Conservation (phyloP, 2,329 filamentous ascomycete genomes). For the Teratosphaeria gauchensis region DNA sequence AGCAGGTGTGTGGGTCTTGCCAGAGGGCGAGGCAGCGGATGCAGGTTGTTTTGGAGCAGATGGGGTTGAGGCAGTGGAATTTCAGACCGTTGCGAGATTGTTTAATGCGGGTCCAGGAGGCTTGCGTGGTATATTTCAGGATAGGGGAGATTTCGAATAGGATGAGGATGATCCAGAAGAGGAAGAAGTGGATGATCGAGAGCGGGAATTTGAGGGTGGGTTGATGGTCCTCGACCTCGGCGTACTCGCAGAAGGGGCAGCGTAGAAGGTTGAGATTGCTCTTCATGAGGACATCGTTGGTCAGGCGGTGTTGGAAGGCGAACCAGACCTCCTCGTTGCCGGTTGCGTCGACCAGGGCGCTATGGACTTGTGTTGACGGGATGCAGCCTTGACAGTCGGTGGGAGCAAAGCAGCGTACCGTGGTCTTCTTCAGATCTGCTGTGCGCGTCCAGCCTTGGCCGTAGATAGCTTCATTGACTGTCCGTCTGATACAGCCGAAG, state of each 20-base stretch:
- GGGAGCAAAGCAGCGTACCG: slow-evolving; percentile 74
- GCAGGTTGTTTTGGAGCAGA: slow-evolving; percentile 65
- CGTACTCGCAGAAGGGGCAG: slow-evolving; percentile 87
- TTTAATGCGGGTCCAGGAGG: slow-evolving; percentile 51
- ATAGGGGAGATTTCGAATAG: slow-evolving; percentile 6
- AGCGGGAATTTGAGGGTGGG: slow-evolving; percentile 15
- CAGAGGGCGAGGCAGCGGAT: slow-evolving; percentile 73
- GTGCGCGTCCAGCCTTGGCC: slow-evolving; percentile 84
- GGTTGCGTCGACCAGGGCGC: slow-evolving; percentile 60
- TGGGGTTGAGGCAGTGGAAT: slow-evolving; percentile 64
- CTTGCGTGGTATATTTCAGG: slow-evolving; percentile 10
- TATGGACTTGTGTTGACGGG: slow-evolving; percentile 56
- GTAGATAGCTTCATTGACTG: slow-evolving; percentile 79
- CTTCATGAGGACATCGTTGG: slow-evolving; percentile 64
- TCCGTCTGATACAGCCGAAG: slow-evolving; percentile 71
- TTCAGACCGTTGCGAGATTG: slow-evolving; percentile 62
- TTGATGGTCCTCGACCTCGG: slow-evolving; percentile 59
- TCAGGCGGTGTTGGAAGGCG: slow-evolving; percentile 69
- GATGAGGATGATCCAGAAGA: slow-evolving; percentile 32
- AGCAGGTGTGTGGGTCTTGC: slow-evolving; percentile 82
- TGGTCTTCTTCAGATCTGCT: slow-evolving; percentile 62
- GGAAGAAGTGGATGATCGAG: slow-evolving; percentile 38
- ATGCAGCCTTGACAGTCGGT: slow-evolving; percentile 65
- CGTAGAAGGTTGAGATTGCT: slow-evolving; percentile 66
- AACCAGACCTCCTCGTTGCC: slow-evolving; percentile 62